Conservation (phyloP, 805 yeast species). For the Ogataea saltuana region DNA sequence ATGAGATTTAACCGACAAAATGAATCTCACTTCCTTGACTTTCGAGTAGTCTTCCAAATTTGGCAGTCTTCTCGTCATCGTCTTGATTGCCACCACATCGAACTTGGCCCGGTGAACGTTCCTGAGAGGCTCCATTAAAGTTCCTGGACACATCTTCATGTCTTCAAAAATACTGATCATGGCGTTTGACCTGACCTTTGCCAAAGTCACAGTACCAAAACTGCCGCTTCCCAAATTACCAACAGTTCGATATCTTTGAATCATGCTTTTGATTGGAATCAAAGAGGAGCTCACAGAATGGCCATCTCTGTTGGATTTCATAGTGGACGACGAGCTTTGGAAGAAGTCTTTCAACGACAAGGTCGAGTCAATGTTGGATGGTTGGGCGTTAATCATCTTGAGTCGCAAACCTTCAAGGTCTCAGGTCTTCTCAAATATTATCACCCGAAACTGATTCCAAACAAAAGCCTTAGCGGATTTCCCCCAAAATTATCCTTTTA, state of each 20-base stretch:
- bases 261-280: constrained; percentile 44
- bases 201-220: constrained; percentile 70
- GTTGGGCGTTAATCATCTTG: constrained; percentile 21
- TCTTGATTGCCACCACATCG: constrained; percentile 73
- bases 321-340: constrained; percentile 12
- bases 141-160: constrained; percentile 36
- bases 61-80: constrained; percentile 59
- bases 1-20: constrained; percentile 68
- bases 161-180: constrained; percentile 18
- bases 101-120: constrained; percentile 19
- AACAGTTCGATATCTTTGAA: constrained; percentile 48
- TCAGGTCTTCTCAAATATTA: not conserved
- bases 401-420: not conserved
- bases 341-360: constrained; percentile 19
- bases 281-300: constrained; percentile 4
- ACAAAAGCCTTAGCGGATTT: not conserved
- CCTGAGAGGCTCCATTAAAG: constrained; percentile 50
- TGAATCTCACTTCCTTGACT: constrained; percentile 69
- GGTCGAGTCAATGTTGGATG: constrained; percentile 14
- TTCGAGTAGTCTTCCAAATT: constrained; percentile 55
- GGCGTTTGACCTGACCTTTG: constrained; percentile 43
- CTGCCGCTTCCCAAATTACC: constrained; percentile 70
- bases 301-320: constrained; percentile 8
- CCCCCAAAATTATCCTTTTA: not conserved
- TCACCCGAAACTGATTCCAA: no score